Conservation (phyloP, 306 rosid genomes). For the Cicer yamashitae region DNA sequence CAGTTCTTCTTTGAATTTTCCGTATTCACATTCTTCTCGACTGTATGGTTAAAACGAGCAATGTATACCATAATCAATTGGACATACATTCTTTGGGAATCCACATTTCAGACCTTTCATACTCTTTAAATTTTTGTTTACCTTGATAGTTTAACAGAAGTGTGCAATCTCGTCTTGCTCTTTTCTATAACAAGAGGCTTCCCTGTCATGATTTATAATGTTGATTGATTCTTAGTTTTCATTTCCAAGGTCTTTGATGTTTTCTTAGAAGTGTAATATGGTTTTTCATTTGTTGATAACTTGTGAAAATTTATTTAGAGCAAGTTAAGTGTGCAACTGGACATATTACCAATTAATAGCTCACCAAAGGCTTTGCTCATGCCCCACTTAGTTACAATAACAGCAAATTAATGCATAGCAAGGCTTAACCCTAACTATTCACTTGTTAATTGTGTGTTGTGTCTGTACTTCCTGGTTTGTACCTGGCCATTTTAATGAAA, state of each 20-base stretch:
- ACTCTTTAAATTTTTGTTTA: neutral
- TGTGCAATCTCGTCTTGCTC: neutral
- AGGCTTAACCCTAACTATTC: slow-evolving; percentile 24
- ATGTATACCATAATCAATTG: slow-evolving; percentile 1
- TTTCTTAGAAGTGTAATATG: slow-evolving; percentile 27
- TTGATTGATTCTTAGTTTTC: slow-evolving; percentile 10
- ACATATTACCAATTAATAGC: neutral
- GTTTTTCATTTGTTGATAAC: slow-evolving; percentile 29
- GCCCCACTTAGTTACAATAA: neutral
- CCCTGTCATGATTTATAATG: neutral
- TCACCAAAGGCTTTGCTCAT: neutral
- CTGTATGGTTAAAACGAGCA: neutral
- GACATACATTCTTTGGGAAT: neutral
- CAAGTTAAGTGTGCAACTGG: slow-evolving; percentile 34
- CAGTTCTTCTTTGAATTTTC: slow-evolving; percentile 6
- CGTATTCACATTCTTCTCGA: neutral
- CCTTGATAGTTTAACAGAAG: neutral
- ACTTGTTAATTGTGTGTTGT: slow-evolving; percentile 1
- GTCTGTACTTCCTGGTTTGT: slow-evolving; percentile 16
- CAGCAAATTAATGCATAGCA: neutral
- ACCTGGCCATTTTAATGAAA: neutral
- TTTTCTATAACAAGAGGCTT: neutral
- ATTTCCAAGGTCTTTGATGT: slow-evolving; percentile 8
- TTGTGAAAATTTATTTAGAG: slow-evolving; percentile 15
- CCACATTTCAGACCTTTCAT: neutral